phyloP scores from a whole-genome alignment of 495 filamentous ascomycete species.

The Trichoderma erinaceum region DNA sequence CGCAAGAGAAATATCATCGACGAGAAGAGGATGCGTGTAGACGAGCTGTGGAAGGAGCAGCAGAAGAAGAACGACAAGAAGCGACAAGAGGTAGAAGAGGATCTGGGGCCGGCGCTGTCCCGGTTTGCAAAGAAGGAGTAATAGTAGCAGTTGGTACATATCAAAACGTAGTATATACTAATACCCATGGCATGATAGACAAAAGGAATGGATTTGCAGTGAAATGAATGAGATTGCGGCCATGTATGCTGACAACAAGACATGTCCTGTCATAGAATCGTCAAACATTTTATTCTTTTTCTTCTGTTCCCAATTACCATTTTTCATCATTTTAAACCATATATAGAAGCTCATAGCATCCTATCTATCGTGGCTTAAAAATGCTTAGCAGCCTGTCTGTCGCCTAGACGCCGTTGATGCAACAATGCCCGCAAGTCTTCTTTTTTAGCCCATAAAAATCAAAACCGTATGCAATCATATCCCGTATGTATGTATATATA shows the following conservation, averaged over 20 bases:
- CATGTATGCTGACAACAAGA: not conserved
- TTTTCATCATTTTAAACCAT: not conserved
- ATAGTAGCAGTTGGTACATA: slow-evolving; percentile 1
- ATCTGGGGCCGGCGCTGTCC: slow-evolving; percentile 41
- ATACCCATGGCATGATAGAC: slow-evolving; percentile 2
- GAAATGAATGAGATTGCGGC: too few relatives aligned
- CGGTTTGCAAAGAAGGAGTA: slow-evolving; percentile 45
- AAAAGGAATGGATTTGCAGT: not conserved
- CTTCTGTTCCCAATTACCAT: slow-evolving; percentile 1
- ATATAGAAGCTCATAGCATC: not conserved
- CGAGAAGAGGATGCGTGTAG: slow-evolving; percentile 63
- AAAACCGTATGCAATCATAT: too few relatives aligned
- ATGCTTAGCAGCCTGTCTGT: not conserved
- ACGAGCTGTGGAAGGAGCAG: slow-evolving; percentile 43
- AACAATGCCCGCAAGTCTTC: not conserved
- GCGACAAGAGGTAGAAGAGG: slow-evolving; percentile 37
- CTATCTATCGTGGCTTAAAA: not conserved
- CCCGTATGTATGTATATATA: not conserved
- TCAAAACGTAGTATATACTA: slow-evolving; percentile 4
- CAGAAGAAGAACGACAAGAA: slow-evolving; percentile 35
- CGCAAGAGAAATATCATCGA: slow-evolving; percentile 86
- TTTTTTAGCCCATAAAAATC: not conserved
- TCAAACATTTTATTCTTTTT: not conserved
- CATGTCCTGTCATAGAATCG: not conserved
- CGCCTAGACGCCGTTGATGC: not conserved